These are phyloP conservation scores for Sextonia rubra DNA, from an alignment of 164 flowering plant genomes.

Conservation along the genomic window DNA sequence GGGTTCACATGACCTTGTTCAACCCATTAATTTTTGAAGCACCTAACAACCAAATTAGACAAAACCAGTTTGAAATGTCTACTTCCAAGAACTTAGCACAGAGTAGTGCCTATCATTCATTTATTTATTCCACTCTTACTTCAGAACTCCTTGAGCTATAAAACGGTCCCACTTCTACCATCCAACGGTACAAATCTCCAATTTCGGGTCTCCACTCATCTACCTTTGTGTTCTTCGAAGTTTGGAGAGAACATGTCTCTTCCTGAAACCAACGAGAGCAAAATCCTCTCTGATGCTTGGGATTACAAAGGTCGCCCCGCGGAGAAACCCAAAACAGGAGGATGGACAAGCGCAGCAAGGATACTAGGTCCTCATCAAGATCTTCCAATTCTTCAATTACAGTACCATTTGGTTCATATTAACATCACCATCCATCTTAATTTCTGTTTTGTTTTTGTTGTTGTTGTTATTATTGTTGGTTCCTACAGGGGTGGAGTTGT, in stretches of 20 bases:
- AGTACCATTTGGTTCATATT: background rate
- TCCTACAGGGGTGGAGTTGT: constrained; percentile 58
- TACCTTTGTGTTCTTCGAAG: background rate
- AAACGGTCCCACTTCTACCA: background rate
- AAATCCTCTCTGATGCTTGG: constrained; percentile 71
- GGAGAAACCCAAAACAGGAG: constrained; percentile 57
- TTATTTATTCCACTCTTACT: background rate
- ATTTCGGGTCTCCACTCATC: background rate
- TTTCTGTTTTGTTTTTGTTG: background rate
- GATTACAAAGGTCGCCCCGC: constrained; percentile 79
- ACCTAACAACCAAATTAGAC: too few species aligned
- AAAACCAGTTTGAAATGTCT: background rate
- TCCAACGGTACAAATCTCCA: background rate
- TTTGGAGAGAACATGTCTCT: constrained; percentile 22
- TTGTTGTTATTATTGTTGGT: background rate
- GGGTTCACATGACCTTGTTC: too few species aligned
- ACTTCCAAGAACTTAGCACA: background rate
- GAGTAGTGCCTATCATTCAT: background rate
- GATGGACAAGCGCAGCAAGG: constrained; percentile 89
- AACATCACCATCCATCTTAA: too few species aligned
- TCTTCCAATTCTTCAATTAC: background rate
- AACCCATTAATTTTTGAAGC: too few species aligned
- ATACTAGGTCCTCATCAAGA: constrained; percentile 54
- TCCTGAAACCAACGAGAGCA: constrained; percentile 33
- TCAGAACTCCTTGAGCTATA: background rate